Conservation (phyloP, 495 filamentous ascomycete genomes). For the Annulohypoxylon nitens region DNA sequence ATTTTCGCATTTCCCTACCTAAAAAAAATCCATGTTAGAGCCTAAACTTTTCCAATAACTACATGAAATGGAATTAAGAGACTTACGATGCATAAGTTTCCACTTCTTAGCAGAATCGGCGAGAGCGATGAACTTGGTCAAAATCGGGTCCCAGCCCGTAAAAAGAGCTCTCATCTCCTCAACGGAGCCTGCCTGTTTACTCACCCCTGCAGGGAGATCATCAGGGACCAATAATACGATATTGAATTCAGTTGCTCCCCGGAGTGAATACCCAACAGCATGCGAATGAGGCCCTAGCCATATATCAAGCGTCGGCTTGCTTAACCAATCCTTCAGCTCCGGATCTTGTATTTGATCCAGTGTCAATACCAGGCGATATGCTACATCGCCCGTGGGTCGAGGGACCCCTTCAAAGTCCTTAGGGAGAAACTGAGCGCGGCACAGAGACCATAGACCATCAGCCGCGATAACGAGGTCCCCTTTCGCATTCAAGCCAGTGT, state of each 20-base stretch:
- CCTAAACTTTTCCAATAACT: not conserved
- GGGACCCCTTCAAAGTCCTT: conserved; percentile 57
- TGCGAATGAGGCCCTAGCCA: conserved; percentile 74
- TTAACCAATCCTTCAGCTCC: conserved; percentile 59
- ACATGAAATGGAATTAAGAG: not conserved
- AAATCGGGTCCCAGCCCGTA: conserved; percentile 62
- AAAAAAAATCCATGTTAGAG: conserved; percentile 16
- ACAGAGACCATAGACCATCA: conserved; percentile 66
- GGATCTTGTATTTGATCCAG: conserved; percentile 59
- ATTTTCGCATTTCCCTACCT: conserved; percentile 50
- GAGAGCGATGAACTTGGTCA: conserved; percentile 44
- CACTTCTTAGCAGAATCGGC: conserved; percentile 53
- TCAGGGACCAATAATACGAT: conserved; percentile 66
- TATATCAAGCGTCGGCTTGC: conserved; percentile 68
- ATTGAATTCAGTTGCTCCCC: conserved; percentile 64
- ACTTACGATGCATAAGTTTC: conserved; percentile 54
- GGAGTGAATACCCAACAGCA: conserved; percentile 66
- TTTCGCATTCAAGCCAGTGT: conserved; percentile 46
- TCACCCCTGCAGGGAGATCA: conserved; percentile 56
- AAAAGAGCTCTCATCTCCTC: conserved; percentile 62
- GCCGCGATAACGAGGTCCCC: conserved; percentile 66
- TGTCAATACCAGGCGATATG: conserved; percentile 66
- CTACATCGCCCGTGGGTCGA: conserved; percentile 65
- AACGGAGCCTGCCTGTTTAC: conserved; percentile 54
- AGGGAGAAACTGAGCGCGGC: conserved; percentile 56